phyloP scores from a whole-genome alignment of 148 eudicot species.

The Amaranthus palmeri region DNA sequence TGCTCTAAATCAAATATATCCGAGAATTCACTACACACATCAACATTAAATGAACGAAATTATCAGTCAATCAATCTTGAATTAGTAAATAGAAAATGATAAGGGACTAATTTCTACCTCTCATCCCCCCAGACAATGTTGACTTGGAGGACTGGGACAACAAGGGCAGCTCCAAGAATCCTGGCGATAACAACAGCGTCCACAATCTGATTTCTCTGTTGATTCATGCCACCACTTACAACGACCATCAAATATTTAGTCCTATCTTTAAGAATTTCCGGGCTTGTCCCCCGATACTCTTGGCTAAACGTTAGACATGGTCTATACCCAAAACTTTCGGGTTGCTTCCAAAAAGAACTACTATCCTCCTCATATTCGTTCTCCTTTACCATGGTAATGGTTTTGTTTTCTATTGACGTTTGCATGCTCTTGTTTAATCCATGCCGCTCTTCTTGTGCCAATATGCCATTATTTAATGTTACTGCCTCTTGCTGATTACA shows the following conservation, averaged over 20 bases:
- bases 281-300: constrained; percentile 37
- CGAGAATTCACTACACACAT: constrained; percentile 70
- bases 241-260: constrained; percentile 74
- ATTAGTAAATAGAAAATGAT: background rate
- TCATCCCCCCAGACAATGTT: constrained; percentile 96
- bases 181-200: constrained; percentile 97
- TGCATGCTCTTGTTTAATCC: too few species aligned
- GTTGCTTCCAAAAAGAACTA: constrained; percentile 67
- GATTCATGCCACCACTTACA: constrained; percentile 90
- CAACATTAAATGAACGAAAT: background rate
- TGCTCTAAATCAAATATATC: constrained; percentile 95
- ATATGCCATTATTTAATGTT: background rate
- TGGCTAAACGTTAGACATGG: constrained; percentile 67
- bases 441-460: too few species aligned
- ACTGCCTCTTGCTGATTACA: constrained; percentile 24
- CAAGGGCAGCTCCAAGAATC: constrained; percentile 86
- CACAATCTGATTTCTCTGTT: constrained; percentile 96
- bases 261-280: constrained; percentile 39
- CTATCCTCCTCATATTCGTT: constrained; percentile 12
- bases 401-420: background rate
- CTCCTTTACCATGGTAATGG: background rate
- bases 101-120: constrained; percentile 39
- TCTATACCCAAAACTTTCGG: constrained; percentile 68
- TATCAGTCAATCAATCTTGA: too few species aligned
- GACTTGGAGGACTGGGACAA: constrained; percentile 86